Evolutionary conservation across 1,139 yeast genomes (phyloP).

Genomic region (Candida tunisiensis): DNA sequence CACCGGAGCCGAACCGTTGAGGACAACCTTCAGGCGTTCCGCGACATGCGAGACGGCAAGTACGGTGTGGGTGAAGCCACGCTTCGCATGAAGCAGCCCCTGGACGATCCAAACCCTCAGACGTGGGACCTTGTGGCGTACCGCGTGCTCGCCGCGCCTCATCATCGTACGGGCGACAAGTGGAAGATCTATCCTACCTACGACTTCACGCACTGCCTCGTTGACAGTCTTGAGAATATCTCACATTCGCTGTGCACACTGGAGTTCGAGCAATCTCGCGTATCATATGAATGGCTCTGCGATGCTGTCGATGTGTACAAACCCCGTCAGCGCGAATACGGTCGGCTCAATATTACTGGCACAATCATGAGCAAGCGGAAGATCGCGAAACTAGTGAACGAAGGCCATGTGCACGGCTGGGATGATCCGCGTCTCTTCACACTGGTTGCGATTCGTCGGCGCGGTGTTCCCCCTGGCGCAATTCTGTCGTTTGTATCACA

Average conservation of each 20-base stretch:
- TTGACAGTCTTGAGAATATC: conserved; percentile 92
- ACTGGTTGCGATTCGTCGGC: conserved; percentile 83
- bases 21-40: conserved; percentile 62
- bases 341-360: conserved; percentile 89
- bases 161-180: conserved; percentile 89
- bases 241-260: conserved; percentile 92
- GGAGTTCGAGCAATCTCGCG: conserved; percentile 82
- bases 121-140: conserved; percentile 99
- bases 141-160: conserved; percentile 81
- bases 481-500: conserved; percentile 85
- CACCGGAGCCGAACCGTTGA: conserved; percentile 59
- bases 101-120: conserved; percentile 86
- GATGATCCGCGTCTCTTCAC: conserved; percentile 96
- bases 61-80: conserved; percentile 87
- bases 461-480: conserved; percentile 99
- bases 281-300: conserved; percentile 97
- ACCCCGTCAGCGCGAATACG: conserved; percentile 98
- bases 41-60: conserved; percentile 81
- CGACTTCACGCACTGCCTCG: conserved; percentile 97
- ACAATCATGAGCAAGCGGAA: conserved; percentile 90
- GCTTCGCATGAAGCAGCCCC: conserved; percentile 92
- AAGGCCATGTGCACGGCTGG: conserved; percentile 81
- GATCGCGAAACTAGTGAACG: conserved; percentile 81
- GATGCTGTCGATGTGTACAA: conserved; percentile 88
- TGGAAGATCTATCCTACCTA: conserved; percentile 99